These are phyloP conservation scores for Lophiostoma macrostomum DNA, from an alignment of 495 filamentous ascomycete species.

Conservation along the genomic window DNA sequence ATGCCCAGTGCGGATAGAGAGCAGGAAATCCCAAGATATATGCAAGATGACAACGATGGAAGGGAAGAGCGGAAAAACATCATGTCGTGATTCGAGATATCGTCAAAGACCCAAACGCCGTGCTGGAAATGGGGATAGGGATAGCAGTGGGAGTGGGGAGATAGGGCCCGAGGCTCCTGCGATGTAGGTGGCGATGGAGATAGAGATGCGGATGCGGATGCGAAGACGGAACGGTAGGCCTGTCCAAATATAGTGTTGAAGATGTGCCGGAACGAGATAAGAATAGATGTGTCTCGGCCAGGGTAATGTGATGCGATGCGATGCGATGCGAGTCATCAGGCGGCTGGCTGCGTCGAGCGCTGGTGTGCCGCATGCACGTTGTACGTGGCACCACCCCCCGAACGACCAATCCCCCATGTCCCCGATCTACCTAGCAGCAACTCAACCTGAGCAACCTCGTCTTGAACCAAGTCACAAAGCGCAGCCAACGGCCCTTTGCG, in stretches of 20 bases:
- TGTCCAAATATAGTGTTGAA: too few species aligned
- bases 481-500: constrained; percentile 35
- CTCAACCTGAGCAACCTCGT: constrained; percentile 32
- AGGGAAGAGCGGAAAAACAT: constrained; percentile 9
- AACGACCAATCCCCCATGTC: constrained; percentile 6
- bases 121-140: constrained; percentile 11
- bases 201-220: too few species aligned
- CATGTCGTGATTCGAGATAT: constrained; percentile 18
- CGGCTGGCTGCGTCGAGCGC: too few species aligned
- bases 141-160: background rate
- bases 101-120: constrained; percentile 20
- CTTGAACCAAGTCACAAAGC: constrained; percentile 38
- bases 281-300: too few species aligned
- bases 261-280: too few species aligned
- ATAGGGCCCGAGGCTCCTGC: too few species aligned
- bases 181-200: too few species aligned
- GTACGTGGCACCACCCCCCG: constrained; percentile 12
- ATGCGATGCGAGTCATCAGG: constrained; percentile 1
- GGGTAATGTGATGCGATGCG: background rate
- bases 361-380: constrained; percentile 2
- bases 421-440: too few species aligned
- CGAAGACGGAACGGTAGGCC: too few species aligned
- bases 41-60: constrained; percentile 16
- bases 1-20: too few species aligned
- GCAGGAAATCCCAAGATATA: constrained; percentile 6